Evolutionary conservation across 2,329 filamentous ascomycete genomes (phyloP).

Genomic region (Scolecobasidium constrictum): DNA sequence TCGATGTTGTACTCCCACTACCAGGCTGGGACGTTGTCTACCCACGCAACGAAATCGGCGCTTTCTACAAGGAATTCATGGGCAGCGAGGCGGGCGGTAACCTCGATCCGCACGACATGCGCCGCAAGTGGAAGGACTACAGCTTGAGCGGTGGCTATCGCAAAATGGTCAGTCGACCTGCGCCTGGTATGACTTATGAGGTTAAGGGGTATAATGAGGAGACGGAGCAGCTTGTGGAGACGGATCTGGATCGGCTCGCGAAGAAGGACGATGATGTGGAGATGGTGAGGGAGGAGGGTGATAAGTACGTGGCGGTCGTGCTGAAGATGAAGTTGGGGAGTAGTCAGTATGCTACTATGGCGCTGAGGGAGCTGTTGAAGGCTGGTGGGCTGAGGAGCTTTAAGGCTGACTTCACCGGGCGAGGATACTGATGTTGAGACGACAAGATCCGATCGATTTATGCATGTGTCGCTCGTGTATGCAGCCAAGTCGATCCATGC

Average conservation of each 20-base stretch:
- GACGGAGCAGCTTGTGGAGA: slow-evolving; percentile 77
- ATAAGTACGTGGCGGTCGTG: slow-evolving; percentile 52
- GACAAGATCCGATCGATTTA: no score
- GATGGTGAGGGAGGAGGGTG: slow-evolving; percentile 12
- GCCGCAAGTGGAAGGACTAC: slow-evolving; percentile 73
- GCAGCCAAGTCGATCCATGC: no score
- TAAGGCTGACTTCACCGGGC: slow-evolving; percentile 5
- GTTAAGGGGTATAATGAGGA: slow-evolving; percentile 59
- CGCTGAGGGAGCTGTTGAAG: slow-evolving; percentile 67
- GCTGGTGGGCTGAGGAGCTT: slow-evolving; percentile 39
- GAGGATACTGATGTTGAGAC: not conserved
- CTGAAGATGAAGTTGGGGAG: slow-evolving; percentile 66
- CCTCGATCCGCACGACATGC: slow-evolving; percentile 79
- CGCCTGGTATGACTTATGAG: slow-evolving; percentile 51
- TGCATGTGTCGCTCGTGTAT: no score
- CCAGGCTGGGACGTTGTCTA: slow-evolving; percentile 87
- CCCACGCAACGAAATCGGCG: slow-evolving; percentile 70
- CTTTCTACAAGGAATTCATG: slow-evolving; percentile 84
- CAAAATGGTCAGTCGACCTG: slow-evolving; percentile 66
- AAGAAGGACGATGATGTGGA: slow-evolving; percentile 12
- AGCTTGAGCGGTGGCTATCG: slow-evolving; percentile 83
- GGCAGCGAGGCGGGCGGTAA: slow-evolving; percentile 61
- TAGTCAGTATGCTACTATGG: slow-evolving; percentile 79
- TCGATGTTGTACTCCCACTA: slow-evolving; percentile 83
- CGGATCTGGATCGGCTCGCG: slow-evolving; percentile 42